Conservation (phyloP, 2,329 filamentous ascomycete genomes). For the Sarocladium strictum region DNA sequence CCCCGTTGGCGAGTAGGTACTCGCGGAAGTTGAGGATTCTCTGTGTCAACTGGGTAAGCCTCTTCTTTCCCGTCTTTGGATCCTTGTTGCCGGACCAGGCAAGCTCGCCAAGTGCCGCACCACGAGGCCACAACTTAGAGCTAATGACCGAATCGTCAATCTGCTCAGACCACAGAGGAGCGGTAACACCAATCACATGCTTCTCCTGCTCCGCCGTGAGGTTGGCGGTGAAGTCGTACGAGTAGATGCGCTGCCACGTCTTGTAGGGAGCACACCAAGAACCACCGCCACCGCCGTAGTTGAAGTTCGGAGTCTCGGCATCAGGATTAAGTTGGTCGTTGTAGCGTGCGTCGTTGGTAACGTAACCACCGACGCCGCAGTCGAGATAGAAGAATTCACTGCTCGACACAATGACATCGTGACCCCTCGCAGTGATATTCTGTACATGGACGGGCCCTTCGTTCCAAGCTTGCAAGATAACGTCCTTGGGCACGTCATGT, state of each 20-base stretch:
- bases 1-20: conserved; percentile 49
- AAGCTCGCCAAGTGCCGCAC: conserved; percentile 68
- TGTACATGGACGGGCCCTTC: conserved; percentile 54
- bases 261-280: conserved; percentile 71
- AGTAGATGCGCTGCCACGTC: conserved; percentile 77
- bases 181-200: conserved; percentile 75
- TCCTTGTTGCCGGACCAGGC: conserved; percentile 73
- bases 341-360: conserved; percentile 26
- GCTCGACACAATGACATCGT: conserved; percentile 68
- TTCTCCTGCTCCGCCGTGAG: conserved; percentile 56
- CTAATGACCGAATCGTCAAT: conserved; percentile 71
- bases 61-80: conserved; percentile 51
- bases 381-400: conserved; percentile 82
- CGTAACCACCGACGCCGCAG: conserved; percentile 74
- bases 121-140: conserved; percentile 70
- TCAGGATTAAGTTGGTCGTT: conserved; percentile 7
- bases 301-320: conserved; percentile 59
- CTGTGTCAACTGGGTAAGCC: conserved; percentile 31
- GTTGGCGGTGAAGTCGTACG: conserved; percentile 65
- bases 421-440: conserved; percentile 53
- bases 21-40: conserved; percentile 54
- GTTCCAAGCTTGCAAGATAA: conserved; percentile 76
- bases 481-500: conserved; percentile 51
- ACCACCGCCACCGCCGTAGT: conserved; percentile 37
- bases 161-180: conserved; percentile 78